phyloP scores from a whole-genome alignment of 1,139 yeast species.

The Scheffersomyces titani region DNA sequence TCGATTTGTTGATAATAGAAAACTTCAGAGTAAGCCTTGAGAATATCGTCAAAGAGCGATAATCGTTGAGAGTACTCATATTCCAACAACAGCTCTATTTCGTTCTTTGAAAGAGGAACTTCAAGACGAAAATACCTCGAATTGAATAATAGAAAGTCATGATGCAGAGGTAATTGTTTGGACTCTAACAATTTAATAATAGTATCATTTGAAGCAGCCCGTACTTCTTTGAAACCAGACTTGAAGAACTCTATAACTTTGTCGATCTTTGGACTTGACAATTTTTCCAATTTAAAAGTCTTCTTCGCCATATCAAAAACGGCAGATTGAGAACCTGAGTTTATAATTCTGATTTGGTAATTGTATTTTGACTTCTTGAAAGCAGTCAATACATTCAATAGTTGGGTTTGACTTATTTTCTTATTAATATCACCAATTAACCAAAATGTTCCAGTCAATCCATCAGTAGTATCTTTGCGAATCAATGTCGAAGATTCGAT shows the following conservation, averaged over 20 bases:
- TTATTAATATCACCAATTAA: slow-evolving; percentile 56
- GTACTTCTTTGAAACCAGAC: slow-evolving; percentile 4
- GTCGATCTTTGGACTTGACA: slow-evolving; percentile 17
- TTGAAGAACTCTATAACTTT: slow-evolving; percentile 9
- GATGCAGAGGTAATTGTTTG: slow-evolving; percentile 35
- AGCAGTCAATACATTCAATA: slow-evolving; percentile 32
- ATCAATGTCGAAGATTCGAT: slow-evolving; percentile 20
- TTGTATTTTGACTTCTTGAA: slow-evolving; percentile 23
- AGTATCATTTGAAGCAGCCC: slow-evolving; percentile 1
- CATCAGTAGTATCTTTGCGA: slow-evolving; percentile 11
- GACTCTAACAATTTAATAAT: slow-evolving; percentile 19
- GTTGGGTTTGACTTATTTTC: slow-evolving; percentile 37
- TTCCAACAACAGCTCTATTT: slow-evolving; percentile 30
- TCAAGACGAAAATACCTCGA: slow-evolving; percentile 43
- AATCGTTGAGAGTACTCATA: slow-evolving; percentile 41
- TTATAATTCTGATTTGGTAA: slow-evolving; percentile 38
- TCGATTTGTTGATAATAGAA: slow-evolving; percentile 15
- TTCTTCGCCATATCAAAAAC: slow-evolving; percentile 6
- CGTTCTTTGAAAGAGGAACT: slow-evolving; percentile 16
- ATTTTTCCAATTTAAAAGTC: slow-evolving; percentile 9
- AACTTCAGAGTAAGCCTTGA: slow-evolving; percentile 29
- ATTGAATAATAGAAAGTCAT: slow-evolving; percentile 38
- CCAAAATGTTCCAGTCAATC: slow-evolving; percentile 44
- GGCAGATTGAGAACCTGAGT: slow-evolving; percentile 22
- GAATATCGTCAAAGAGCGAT: slow-evolving; percentile 28